A percentile compares a stretch with the other conserved stretches of the same genome.
These are phyloP conservation scores for Coccomyxa subellipsoidea DNA, from an alignment of 163 green algal genomes.

Conservation along the genomic window DNA sequence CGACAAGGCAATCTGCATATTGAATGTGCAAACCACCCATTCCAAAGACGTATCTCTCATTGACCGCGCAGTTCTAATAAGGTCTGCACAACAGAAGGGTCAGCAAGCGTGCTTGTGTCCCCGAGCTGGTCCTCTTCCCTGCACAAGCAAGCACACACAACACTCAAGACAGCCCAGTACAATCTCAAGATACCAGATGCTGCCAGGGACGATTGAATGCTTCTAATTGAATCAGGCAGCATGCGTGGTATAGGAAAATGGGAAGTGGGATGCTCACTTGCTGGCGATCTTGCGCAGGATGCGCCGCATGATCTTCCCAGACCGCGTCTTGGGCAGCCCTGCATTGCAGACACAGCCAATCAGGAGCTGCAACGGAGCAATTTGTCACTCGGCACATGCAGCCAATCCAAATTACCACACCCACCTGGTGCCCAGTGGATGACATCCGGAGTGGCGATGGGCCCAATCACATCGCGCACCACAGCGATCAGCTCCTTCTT, in stretches of 20 bases:
- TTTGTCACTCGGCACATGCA: no score
- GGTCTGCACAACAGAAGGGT: constrained; percentile 61
- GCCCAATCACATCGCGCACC: constrained; percentile 53
- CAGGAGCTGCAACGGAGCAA: no score
- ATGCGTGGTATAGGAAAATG: neutral
- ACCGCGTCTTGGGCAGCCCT: constrained; percentile 89
- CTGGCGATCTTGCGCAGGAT: constrained; percentile 82
- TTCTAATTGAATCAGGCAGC: no score
- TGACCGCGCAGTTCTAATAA: constrained; percentile 45
- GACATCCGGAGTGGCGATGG: constrained; percentile 85
- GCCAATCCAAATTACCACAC: no score
- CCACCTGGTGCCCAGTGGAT: constrained; percentile 79
- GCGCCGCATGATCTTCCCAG: constrained; percentile 98
- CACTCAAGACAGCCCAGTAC: no score
- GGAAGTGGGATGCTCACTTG: constrained; percentile 21
- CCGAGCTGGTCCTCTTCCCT: constrained; percentile 79
- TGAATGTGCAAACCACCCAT: no score
- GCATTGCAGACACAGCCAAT: neutral
- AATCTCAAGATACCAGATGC: no score
- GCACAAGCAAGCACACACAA: neutral
- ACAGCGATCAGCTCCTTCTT: constrained; percentile 59
- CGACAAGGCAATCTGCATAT: no score
- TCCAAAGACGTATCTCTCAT: no score
- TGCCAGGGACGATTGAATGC: no score
- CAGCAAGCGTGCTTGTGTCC: constrained; percentile 85